Percentiles rank a stretch among this genome's conserved stretches.
Conservation (phyloP, 2,329 filamentous ascomycete genomes). For the Huntiella savannae region DNA sequence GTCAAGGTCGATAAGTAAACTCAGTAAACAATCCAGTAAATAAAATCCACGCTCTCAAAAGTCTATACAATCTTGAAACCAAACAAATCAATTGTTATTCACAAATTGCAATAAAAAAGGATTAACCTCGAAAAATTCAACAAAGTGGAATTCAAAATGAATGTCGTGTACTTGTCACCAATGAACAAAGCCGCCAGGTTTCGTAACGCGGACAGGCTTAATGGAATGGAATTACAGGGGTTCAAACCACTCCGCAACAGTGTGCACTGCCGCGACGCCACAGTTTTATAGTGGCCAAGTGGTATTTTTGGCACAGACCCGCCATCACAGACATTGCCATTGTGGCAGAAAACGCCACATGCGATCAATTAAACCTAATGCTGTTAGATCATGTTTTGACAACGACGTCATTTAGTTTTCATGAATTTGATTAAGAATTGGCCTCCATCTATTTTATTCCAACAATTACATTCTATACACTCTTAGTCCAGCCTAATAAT, state of each 20-base stretch:
- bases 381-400: not conserved
- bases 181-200: not conserved
- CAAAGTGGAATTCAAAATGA: conserved; percentile 1
- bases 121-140: no score
- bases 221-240: not conserved
- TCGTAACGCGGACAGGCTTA: conserved; percentile 1
- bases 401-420: no score
- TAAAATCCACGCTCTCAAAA: no score
- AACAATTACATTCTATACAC: no score
- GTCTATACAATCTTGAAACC: no score
- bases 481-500: no score
- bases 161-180: conserved; percentile 4
- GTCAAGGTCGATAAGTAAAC: no score
- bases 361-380: conserved; percentile 3
- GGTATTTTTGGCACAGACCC: not conserved
- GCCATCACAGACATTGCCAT: not conserved
- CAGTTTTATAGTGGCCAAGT: not conserved
- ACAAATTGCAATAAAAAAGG: no score
- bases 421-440: not conserved
- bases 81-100: no score
- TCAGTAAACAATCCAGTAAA: no score
- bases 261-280: conserved; percentile 4
- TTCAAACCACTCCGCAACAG: not conserved
- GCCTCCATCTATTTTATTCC: conserved; percentile 6
- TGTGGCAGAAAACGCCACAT: conserved; percentile 3